Conservation (phyloP, 306 rosid species). For the Gleditsia sinensis region DNA sequence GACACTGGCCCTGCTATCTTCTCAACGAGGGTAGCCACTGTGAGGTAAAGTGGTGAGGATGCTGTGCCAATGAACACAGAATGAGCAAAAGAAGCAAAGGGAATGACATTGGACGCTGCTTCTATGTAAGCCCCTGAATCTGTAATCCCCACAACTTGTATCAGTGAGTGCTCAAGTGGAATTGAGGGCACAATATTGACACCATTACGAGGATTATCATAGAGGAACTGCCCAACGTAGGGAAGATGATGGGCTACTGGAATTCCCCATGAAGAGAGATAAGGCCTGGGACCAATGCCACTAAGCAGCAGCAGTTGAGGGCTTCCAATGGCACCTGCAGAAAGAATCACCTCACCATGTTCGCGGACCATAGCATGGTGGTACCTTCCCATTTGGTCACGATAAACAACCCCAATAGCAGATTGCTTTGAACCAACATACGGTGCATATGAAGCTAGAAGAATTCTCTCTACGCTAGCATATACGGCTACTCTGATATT, state of each 20-base stretch:
- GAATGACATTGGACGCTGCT: constrained; percentile 78
- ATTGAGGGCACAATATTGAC: constrained; percentile 70
- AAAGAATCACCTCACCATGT: constrained; percentile 67
- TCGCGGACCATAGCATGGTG: constrained; percentile 63
- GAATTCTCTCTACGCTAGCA: constrained; percentile 74
- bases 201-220: constrained; percentile 83
- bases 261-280: constrained; percentile 81
- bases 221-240: constrained; percentile 70
- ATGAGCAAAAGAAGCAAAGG: constrained; percentile 47
- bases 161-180: constrained; percentile 78
- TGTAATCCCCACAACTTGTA: constrained; percentile 87
- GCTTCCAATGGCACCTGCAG: constrained; percentile 83
- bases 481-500: constrained; percentile 60
- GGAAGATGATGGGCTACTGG: constrained; percentile 77
- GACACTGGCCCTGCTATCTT: constrained; percentile 78
- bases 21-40: constrained; percentile 75
- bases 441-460: constrained; percentile 46
- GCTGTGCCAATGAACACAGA: constrained; percentile 55
- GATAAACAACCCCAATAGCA: constrained; percentile 64
- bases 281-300: constrained; percentile 76
- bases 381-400: constrained; percentile 52
- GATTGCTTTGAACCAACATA: constrained; percentile 21
- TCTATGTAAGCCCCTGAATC: constrained; percentile 76
- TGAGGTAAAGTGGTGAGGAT: constrained; percentile 62
- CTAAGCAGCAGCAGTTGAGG: constrained; percentile 85